Evolutionary conservation across 805 yeast genomes (phyloP), one percentile per base, ranked within the genome.

Genomic region (Candida nanaspora): DNA sequence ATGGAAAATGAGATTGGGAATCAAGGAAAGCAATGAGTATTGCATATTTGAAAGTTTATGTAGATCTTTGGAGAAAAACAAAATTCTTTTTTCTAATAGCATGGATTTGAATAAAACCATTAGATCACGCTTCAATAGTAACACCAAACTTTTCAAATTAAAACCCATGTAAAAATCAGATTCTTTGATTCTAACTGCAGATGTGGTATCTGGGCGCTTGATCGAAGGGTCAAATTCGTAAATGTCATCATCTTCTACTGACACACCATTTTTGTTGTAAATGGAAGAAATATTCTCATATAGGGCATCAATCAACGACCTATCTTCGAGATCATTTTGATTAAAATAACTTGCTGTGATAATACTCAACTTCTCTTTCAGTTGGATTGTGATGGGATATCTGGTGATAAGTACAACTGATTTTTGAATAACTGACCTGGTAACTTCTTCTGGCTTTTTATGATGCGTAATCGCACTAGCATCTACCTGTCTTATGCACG

Each of bases 401-500:
- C 86, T 72, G 4, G 85, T 75, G n/a, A 93, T 74, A 30, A 93
- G 80, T 5, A 93, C 96, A 23, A 93, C 76, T 0, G 95, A 82
- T 55, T 93, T 93, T 53, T 93, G 98, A 3, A 93, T 89, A 0
- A 87, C 80, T 2, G 95, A 83, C 42, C 98, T 68, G 0, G 94
- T 86, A 23, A 84, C 74, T 44, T 83, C 88, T 6, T 16, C 10
- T 15, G 33, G 27, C 20, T 27, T 15, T 38, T 51, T 57, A 20
- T 46, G 32, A 18, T 52, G 49, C 16, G 44, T 55, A 42, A 91
- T 64, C 23, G 80, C 82, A 23, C 73, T 70, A 1, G 84, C 67
- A 33, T 75, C 69, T 33, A 91, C 72, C 61, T 91, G 98, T 30
- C 96, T 72, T 23, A 89, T 86, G 63, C 98, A 93, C 0, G 95